Percentiles rank a stretch among this genome's conserved stretches.
phyloP scores from a whole-genome alignment of 2,329 filamentous ascomycete species.

The Sporothrix variecibatus region DNA sequence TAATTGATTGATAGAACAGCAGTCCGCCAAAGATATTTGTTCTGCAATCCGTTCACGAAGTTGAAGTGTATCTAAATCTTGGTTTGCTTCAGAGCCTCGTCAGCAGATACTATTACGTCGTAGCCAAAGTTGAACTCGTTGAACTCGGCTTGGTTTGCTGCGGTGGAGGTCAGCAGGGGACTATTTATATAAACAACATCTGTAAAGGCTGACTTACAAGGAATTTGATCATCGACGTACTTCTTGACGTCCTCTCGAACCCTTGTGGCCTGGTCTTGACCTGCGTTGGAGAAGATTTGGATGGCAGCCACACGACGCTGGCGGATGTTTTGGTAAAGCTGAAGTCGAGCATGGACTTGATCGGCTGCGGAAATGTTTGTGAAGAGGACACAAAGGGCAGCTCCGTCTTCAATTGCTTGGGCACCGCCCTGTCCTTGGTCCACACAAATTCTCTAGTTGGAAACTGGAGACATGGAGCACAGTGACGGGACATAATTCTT shows the following conservation, averaged over 20 bases:
- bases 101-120: neutral
- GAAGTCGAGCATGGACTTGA: neutral
- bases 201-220: neutral
- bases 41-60: too few relatives aligned
- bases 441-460: too few relatives aligned
- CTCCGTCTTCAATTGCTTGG: neutral
- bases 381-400: neutral
- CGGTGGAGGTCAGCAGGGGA: neutral
- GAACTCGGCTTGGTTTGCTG: constrained; percentile 1
- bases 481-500: too few relatives aligned
- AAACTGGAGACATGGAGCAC: too few relatives aligned
- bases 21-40: too few relatives aligned
- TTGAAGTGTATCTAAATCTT: too few relatives aligned
- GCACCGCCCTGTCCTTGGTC: neutral
- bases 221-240: neutral
- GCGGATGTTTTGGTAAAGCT: neutral
- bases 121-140: neutral
- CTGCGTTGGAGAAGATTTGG: neutral
- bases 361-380: neutral
- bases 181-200: neutral
- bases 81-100: neutral
- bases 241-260: neutral
- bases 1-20: too few relatives aligned
- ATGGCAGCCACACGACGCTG: neutral
- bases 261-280: neutral